These are phyloP conservation scores for Moelleriella libera DNA, from an alignment of 2,329 filamentous ascomycete species.

Conservation along the genomic window DNA sequence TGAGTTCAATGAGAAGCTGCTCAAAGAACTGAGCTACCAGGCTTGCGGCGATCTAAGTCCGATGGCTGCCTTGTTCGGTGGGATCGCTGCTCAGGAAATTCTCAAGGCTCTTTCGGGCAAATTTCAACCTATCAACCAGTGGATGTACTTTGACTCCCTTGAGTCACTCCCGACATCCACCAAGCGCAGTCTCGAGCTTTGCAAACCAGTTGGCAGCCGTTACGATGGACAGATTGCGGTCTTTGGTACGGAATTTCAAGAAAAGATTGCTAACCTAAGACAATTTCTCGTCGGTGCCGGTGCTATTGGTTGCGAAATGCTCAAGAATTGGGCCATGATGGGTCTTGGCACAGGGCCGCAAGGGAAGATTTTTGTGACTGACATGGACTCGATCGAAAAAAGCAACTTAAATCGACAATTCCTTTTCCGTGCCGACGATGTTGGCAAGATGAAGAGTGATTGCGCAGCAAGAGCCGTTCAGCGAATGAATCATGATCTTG, in stretches of 20 bases:
- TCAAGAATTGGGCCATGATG: conserved; percentile 99
- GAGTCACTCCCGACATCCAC: conserved; percentile 74
- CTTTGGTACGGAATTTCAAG: conserved; percentile 84
- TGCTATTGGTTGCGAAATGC: conserved; percentile 96
- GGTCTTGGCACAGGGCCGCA: conserved; percentile 78
- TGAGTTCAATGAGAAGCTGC: conserved; percentile 82
- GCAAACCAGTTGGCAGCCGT: conserved; percentile 69
- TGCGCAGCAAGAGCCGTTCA: conserved; percentile 81
- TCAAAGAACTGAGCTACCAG: conserved; percentile 90
- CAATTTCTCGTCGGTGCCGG: conserved; percentile 93
- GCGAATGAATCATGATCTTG: conserved; percentile 87
- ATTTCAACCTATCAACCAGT: conserved; percentile 90
- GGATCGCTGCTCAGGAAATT: conserved; percentile 84
- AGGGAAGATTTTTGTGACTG: conserved; percentile 83
- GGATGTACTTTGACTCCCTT: conserved; percentile 95
- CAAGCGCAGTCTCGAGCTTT: conserved; percentile 70
- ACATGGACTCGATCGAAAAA: conserved; percentile 98
- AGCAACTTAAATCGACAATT: conserved; percentile 98
- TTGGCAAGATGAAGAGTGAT: conserved; percentile 93
- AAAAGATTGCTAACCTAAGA: conserved; percentile 80
- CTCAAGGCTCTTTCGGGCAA: conserved; percentile 96
- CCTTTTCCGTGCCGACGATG: conserved; percentile 84
- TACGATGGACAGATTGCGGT: conserved; percentile 98
- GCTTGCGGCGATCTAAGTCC: conserved; percentile 81
- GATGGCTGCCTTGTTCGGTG: conserved; percentile 91